These are phyloP conservation scores for Collybia sordida DNA, from an alignment of 768 basidiomycete genomes.

Conservation along the genomic window DNA sequence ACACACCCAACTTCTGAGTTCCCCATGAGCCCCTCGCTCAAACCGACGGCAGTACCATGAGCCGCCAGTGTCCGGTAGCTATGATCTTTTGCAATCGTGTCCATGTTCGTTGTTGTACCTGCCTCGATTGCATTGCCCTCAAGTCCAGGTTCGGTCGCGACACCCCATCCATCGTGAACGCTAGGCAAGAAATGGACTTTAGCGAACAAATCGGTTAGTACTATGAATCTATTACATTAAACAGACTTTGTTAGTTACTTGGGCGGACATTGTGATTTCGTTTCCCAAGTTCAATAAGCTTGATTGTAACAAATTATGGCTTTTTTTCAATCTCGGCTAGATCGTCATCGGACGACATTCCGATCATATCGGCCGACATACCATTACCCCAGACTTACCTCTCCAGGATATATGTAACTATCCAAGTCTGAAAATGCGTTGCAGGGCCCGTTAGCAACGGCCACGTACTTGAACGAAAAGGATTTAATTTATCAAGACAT, in stretches of 20 bases:
- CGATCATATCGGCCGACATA: too few relatives aligned
- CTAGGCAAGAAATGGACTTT: slow-evolving; percentile 31
- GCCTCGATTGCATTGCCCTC: slow-evolving; percentile 91
- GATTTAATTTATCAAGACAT: too few relatives aligned
- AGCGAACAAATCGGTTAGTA: neutral
- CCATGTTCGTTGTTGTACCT: slow-evolving; percentile 86
- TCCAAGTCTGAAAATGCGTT: too few relatives aligned
- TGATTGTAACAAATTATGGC: too few relatives aligned
- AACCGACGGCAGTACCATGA: slow-evolving; percentile 89
- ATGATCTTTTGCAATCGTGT: slow-evolving; percentile 76
- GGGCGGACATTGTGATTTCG: slow-evolving; percentile 13
- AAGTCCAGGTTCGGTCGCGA: slow-evolving; percentile 62
- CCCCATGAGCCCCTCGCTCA: slow-evolving; percentile 94
- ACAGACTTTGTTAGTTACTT: slow-evolving; percentile 87
- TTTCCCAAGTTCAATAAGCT: too few relatives aligned
- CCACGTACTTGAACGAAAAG: too few relatives aligned
- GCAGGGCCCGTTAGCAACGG: too few relatives aligned
- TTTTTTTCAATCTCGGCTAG: too few relatives aligned
- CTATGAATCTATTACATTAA: slow-evolving; percentile 61
- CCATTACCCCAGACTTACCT: too few relatives aligned
- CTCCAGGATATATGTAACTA: too few relatives aligned
- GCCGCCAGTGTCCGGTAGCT: slow-evolving; percentile 73
- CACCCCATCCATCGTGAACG: slow-evolving; percentile 97
- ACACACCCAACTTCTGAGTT: slow-evolving; percentile 96
- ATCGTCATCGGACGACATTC: too few relatives aligned